phyloP scores from a whole-genome alignment of 75 land plant genomes.

The Picea glauca region DNA sequence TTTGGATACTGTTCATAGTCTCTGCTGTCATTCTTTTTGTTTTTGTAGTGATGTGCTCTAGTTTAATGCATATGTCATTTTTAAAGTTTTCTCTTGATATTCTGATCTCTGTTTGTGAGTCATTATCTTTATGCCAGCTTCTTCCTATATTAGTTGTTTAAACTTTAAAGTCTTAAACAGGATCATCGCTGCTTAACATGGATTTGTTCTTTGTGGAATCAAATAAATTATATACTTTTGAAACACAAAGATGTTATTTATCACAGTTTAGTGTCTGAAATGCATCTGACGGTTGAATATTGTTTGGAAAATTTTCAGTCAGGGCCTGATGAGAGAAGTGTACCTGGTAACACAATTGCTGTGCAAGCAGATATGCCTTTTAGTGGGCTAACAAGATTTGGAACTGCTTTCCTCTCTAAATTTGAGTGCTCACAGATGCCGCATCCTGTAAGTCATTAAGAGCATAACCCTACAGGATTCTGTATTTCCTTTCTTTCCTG shows the following conservation, averaged over 20 bases:
- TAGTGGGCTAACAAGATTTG: slow-evolving; percentile 85
- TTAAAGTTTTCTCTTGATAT: not conserved
- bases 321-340: slow-evolving; percentile 89
- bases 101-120: not conserved
- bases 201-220: not conserved
- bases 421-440: slow-evolving; percentile 98
- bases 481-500: not conserved
- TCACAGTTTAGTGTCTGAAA: not conserved
- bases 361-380: slow-evolving; percentile 98
- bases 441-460: slow-evolving; percentile 61
- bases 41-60: not conserved
- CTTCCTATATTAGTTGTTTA: not conserved
- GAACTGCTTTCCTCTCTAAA: slow-evolving; percentile 87
- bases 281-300: not conserved
- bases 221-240: not conserved
- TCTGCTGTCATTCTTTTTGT: not conserved
- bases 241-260: not conserved
- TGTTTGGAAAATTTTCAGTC: slow-evolving; percentile 41
- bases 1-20: not conserved
- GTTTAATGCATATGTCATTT: not conserved
- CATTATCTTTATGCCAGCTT: too few relatives aligned
- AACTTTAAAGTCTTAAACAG: not conserved
- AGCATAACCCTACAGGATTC: not conserved
- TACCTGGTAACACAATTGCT: slow-evolving; percentile 96
- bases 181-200: not conserved